Evolutionary conservation across 495 filamentous ascomycete genomes (phyloP), one percentile per base, ranked within the genome.

Genomic region (Penicillium bialowiezense): DNA sequence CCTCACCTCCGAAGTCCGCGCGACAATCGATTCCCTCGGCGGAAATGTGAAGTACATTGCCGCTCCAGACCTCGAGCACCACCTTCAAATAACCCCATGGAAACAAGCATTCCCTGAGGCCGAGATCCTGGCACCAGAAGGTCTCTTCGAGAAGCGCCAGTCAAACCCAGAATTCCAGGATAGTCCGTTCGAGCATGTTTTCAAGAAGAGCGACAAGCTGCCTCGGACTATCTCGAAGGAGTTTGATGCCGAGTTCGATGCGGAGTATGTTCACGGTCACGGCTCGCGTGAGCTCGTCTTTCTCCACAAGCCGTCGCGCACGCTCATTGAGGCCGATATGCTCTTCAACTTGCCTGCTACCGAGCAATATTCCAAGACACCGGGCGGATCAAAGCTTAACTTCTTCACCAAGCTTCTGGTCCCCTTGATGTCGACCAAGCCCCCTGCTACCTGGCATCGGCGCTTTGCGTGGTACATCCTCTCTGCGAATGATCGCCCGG

Each of bases 241-340:
- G 28, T 96, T 97, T 60, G 90, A 92, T 59, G 56, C 66, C 2
- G 91, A 97, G 46, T 95, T 97, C 64, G 87, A 92, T 9, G 79
- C 80, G 52, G 91, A 97, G 67, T 95, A 84, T 62, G 86, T 96
- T 24, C 71, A 83, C 57, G 80, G 78, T 5, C 93, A 97, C 64
- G 70, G 74, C 10, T 95, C 91, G 62, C 86, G 88, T 64, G 93
- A 98, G 65, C 65, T 97, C 9, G 89, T 92, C 17, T 89, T 97
- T 64, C 65, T 84, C 60, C 89, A 95, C 65, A 87, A 86, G 63
- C 90, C 88, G 0, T 84, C 87, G 20, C 72, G 75, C 31, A 90
- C 90, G 0, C 69, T 98, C n/a, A 89, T 98, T 56, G 74, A 96
- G 70, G 93, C 90, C 15, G 93, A 98, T 62, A 63, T 97, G 32